Evolutionary conservation across 164 flowering plant genomes (phyloP), one percentile per base, ranked within the genome.

Genomic region (Nelumbo lutea): DNA sequence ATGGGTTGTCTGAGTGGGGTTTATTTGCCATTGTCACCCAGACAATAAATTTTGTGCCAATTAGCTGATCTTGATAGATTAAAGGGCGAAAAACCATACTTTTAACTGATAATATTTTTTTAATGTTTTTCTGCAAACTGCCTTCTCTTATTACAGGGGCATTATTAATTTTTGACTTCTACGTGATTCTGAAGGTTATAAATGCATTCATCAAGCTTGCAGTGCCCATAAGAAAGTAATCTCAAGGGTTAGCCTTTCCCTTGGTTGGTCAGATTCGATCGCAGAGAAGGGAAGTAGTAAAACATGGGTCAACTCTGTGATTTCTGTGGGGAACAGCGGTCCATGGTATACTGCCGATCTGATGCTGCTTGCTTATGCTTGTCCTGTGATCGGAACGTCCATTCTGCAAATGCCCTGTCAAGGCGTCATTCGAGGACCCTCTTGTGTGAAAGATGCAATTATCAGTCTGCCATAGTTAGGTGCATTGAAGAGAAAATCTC

Each of bases 281-380:
- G 52, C 38, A 38, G 56, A 57, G 70, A 67, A 60, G 51, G 41
- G 42, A 60, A 59, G 52, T 13, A 61, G 51, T 61, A 53, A 77
- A 76, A 62, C 51, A 93, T 93, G 98, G 96, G 97, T 64, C 83
- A 80, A 56, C 72, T 82, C 7, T 94, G 98, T 77, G 98, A 91
- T 67, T 94, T 78, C 70, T 94, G 98, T 76, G 88, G 89, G 77
- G 86, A 87, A 48, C 88, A 88, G 76, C 83, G 91, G 66, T 86
- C 98, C 3, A 80, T 91, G 80, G 91, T 94, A 3, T 88, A 88
- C 70, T 94, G 98, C 73, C 83, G 91, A 48, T 87, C 98, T 45
- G 98, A 94, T 83, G 84, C 90, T n/a, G 98, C 98, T 39, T 82
- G 85, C 73, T 81, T 93, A 67, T 93, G 98, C 72, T 78, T 94